Evolutionary conservation across 2,329 filamentous ascomycete genomes (phyloP), one percentile per base, ranked within the genome.

Genomic region (Alternaria ventricosa): DNA sequence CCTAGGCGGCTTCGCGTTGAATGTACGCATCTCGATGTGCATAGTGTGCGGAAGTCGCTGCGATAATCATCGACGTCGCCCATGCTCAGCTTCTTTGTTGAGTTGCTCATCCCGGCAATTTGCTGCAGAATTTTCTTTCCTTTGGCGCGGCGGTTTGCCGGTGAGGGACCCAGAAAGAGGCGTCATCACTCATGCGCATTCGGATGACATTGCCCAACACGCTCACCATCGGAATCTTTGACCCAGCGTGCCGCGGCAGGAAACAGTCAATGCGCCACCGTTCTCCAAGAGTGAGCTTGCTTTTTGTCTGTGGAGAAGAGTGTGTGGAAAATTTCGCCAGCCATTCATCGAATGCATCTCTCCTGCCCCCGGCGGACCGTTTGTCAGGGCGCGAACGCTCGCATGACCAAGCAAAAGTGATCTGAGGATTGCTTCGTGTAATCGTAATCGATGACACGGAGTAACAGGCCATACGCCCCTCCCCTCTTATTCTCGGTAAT

Each of bases 401-500:
- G 64, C 64, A 61, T 71, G 65, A 67, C 61, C 69, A 65, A 59
- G 60, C 59, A 66, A 63, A 57, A 59, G 30, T 44, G 47, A 55
- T 49, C 63, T 55, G n/a, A 41, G 45, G 57, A 50, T 59, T 64
- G 50, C 55, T 41, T 57, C 44, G 63, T 69, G 65, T 55, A 46
- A 64, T 66, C 23, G 33, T 49, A 47, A 63, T 60, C 30, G 36
- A 65, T 63, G 57, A 66, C 60, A 66, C 61, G 23, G 54, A 49
- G 57, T 27, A 47, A 53, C 57, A 44, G 45, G 55, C 51, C 23
- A 43, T 49, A 47, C 47, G 11, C 53, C 30, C 43, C 46, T 55
- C 33, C 33, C 64, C 22, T 49, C 54, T 33, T 45, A 54, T 60
- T 55, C 15, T 36, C 61, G 36, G 46, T 51, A 47, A 57, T 43